phyloP scores from a whole-genome alignment of 2,329 filamentous ascomycete genomes.

The Lachnellula willkommii region DNA sequence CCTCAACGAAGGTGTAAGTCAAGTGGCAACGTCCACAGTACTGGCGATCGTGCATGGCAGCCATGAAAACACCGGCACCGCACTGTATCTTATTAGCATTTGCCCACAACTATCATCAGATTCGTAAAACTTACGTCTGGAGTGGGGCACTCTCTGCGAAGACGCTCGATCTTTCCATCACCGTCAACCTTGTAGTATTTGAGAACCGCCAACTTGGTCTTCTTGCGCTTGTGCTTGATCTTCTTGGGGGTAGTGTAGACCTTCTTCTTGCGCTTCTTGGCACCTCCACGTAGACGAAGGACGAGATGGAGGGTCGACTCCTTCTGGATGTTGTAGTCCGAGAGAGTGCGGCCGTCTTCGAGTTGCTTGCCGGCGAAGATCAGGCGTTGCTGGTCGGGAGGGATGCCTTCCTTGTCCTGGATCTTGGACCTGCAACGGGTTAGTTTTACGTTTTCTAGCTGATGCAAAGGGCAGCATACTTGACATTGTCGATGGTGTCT shows the following conservation, averaged over 20 bases:
- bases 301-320: slow-evolving; percentile 98
- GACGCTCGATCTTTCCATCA: slow-evolving; percentile 99
- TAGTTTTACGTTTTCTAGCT: too few relatives aligned
- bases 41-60: slow-evolving; percentile 99
- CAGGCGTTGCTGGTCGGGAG: slow-evolving; percentile 97
- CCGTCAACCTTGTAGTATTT: slow-evolving; percentile 99
- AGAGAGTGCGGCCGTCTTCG: slow-evolving; percentile 97
- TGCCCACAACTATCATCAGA: neutral
- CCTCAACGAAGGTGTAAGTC: slow-evolving; percentile 67
- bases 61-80: slow-evolving; percentile 99
- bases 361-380: slow-evolving; percentile 99
- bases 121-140: slow-evolving; percentile 62
- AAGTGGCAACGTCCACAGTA: slow-evolving; percentile 60
- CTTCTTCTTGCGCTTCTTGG: slow-evolving; percentile 99
- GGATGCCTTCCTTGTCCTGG: slow-evolving; percentile 99
- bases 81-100: slow-evolving; percentile 57
- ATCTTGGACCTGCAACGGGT: slow-evolving; percentile 60
- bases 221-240: slow-evolving; percentile 99
- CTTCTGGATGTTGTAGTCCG: slow-evolving; percentile 99
- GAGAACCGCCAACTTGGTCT: slow-evolving; percentile 99
- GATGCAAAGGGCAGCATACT: slow-evolving; percentile 38
- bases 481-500: slow-evolving; percentile 99
- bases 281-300: slow-evolving; percentile 95
- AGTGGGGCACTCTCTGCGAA: slow-evolving; percentile 93
- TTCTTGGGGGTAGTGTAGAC: slow-evolving; percentile 99